Evolutionary conservation across 2,329 filamentous ascomycete genomes (phyloP), one percentile per base, ranked within the genome.

Genomic region (Ophiostoma himal-ulmi): DNA sequence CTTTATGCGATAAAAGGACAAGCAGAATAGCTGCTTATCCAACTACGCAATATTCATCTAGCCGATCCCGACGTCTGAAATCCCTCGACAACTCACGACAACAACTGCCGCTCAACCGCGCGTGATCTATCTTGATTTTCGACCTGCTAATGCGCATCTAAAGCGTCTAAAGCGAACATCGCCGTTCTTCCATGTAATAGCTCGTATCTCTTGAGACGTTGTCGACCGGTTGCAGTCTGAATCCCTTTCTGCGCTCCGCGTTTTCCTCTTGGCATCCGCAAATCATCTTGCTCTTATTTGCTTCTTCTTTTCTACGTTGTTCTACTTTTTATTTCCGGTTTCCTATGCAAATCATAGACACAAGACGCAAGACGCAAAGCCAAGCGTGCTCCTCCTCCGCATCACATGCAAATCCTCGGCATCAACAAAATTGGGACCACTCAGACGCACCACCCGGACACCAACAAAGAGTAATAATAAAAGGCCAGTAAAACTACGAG

Each of bases 381-480:
- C 44, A n/a, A 20, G 44, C 20, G 17, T 39, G 6, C 37, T 39
- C 30, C 37, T 39, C 5, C 17, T 17, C 30, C 3, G 5, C 17
- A 48, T 57, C 52, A 57, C 52, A 57, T 57, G 52, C n/a, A 30
- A 57, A 57, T 57, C 52, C 52, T 57, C 52, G 52, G 52, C 52
- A 26, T 57, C 52, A 26, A 48, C 52, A 57, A 57, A 57, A 57
- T 30, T 57, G 52, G 52, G 52, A 57, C 52, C 52, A 57, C 17
- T 2, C 44, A 48, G 6, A 3, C 30, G 30, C 30, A 30, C 30
- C 30, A 30, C 30, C 30, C 30, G 4, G 30, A 30, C 30, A 30
- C 20, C 48, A n/a, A 22, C 48, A 4, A 57, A 26, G 8, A 57
- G n/a, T 22, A 13, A 3, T 4, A 26, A 13, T 1, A 26, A 57